Evolutionary conservation across 2,329 filamentous ascomycete species (phyloP), one percentile per base, ranked within the genome.

Genomic region (Blumeriella jaapii): DNA sequence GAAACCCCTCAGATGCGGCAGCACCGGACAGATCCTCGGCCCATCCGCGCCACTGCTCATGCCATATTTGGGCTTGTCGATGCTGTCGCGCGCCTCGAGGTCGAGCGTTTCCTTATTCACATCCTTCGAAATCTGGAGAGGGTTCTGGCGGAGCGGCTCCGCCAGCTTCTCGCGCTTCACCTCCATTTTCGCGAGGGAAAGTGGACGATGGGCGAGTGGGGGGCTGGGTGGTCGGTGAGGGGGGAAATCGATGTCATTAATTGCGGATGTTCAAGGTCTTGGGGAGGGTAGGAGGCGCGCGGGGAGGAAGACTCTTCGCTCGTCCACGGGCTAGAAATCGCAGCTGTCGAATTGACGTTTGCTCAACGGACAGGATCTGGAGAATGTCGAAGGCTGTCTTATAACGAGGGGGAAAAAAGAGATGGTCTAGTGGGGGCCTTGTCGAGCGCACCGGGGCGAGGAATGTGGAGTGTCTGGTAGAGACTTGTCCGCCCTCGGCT

Each of bases 171-270:
- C 20, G 20, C 6, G 34, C 31, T 46, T 34, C 39, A 54, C 43
- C 52, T 51, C 50, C 52, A 55, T 52, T 53, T 53, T 45, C 50
- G 41, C 15, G 47, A 52, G 4, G 51, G 51, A 22, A 51, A 54
- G 44, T 54, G 50, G 34, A 54, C 23, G n/a, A 55, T 46, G 6
- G 41, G 40, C 10, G 36, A 29, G 29, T 45, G 44, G 33, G 47
- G 42, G 26, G 42, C 22, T 19, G 39, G 39, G 29, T 45, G 19
- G 26, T 25, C 38, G 13, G 20, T 17, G 8, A 43, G 37, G 33
- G 27, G 34, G n/a, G 16, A 13, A 18, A 26, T 14, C 16, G 27
- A 28, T 40, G 45, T 46, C 51, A 52, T 51, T 41, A 42, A 45
- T 17, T 28, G 36, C 36, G 18, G 13, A n/a, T n/a, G n/a, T n/a